Evolutionary conservation across 345 rosid species (phyloP), one percentile per base, ranked within the genome.

Genomic region (Linum tenue): DNA sequence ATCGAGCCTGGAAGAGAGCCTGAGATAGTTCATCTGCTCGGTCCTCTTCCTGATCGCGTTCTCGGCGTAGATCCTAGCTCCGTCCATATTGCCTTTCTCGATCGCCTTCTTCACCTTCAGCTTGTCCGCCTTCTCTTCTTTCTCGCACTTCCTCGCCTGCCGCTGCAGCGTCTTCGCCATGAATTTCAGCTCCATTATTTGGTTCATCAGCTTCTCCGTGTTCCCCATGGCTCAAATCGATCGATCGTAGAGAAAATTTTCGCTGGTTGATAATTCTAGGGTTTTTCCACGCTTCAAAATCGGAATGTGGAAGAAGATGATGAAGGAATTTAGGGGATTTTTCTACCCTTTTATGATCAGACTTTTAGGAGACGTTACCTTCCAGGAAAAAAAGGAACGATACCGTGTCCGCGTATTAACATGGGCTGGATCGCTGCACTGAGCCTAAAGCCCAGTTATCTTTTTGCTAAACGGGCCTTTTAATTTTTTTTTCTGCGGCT

Each of bases 61-160:
- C 83, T 90, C 99, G 3, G 97, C 97, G 62, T 94, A 94, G 91
- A 94, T 90, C 76, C 99, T 83, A 48, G 91, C 99, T 14, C 99
- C 99, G 66, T 94, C 99, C 96, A 90, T 84, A 73, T 94, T 94
- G 1, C 99, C 99, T 48, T 90, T 94, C 86, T 94, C 97, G 69
- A 90, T 94, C 62, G 99, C 99, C 79, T 94, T 94, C 83, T 94
- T 90, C 40, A 90, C 92, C 79, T 90, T 94, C 68, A 94, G 70
- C 68, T 90, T 90, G 85, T 90, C 99, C n/a, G 90, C 67, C 48
- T 94, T 94, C 90, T 90, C 99, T 7, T 90, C 97, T 84, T 94
- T 94, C 89, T 94, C 99, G 84, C 99, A 94, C 81, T 94, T 94
- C 70, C 88, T 72, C 22, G 92, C 73, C 70, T 94, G 97, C 59